A percentile compares a stretch with the other conserved stretches of the same genome.
These are phyloP conservation scores for Phylloporus sp. DNA, from an alignment of 768 basidiomycete genomes.

Conservation along the genomic window DNA sequence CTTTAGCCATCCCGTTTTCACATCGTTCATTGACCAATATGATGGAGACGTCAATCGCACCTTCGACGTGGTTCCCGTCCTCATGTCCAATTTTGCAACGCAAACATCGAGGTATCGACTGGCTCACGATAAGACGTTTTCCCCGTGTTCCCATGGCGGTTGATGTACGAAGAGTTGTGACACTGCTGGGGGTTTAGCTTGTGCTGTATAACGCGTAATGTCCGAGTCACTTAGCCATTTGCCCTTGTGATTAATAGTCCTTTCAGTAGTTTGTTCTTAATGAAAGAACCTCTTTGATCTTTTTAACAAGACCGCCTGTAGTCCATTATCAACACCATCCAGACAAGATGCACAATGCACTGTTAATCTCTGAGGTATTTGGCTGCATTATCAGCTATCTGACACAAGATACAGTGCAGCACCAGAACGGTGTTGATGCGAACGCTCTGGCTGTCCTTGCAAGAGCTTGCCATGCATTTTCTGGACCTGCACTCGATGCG, in stretches of 20 bases:
- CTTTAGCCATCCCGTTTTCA: neutral
- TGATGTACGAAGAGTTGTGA: too few relatives aligned
- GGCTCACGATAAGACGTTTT: neutral
- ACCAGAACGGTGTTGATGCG: neutral
- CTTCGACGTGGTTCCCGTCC: neutral
- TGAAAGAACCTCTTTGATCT: too few relatives aligned
- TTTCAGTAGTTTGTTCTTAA: too few relatives aligned
- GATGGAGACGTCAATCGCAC: neutral
- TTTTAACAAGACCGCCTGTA: neutral
- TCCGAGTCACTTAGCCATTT: too few relatives aligned
- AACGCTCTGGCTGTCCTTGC: neutral
- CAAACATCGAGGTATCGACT: neutral
- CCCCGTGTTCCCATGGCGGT: too few relatives aligned
- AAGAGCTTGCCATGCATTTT: neutral
- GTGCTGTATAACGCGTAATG: too few relatives aligned
- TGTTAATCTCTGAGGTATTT: neutral
- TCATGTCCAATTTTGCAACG: neutral
- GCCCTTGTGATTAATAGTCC: too few relatives aligned
- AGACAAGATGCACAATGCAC: neutral
- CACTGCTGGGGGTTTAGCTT: too few relatives aligned
- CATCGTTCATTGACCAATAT: constrained; percentile 3
- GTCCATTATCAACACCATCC: neutral
- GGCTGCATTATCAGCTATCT: neutral
- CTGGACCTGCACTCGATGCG: constrained; percentile 8
- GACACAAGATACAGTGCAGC: neutral